These are phyloP conservation scores for Podospora didyma DNA, from an alignment of 495 filamentous ascomycete genomes.

Conservation along the genomic window DNA sequence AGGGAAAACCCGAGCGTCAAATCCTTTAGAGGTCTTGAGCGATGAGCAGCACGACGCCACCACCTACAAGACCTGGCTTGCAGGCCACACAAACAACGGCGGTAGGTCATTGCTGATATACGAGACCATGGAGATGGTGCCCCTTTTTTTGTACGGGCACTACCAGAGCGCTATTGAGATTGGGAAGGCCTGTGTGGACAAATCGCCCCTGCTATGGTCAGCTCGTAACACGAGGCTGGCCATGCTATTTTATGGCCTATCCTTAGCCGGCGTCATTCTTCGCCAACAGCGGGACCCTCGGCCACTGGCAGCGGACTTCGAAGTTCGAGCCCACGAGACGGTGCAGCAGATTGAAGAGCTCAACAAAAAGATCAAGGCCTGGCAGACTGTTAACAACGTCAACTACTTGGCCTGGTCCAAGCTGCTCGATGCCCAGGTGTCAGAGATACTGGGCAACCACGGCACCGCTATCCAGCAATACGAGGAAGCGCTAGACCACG, in stretches of 20 bases:
- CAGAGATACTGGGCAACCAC: conserved; percentile 61
- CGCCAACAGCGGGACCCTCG: conserved; percentile 51
- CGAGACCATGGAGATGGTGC: conserved; percentile 64
- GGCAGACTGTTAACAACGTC: conserved; percentile 62
- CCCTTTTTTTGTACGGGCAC: conserved; percentile 72
- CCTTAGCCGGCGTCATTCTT: conserved; percentile 61
- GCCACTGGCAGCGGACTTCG: conserved; percentile 46
- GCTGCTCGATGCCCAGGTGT: conserved; percentile 67
- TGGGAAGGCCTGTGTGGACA: conserved; percentile 57
- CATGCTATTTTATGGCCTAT: conserved; percentile 64
- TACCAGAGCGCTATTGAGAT: conserved; percentile 64
- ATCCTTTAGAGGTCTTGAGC: conserved; percentile 58
- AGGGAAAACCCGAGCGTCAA: conserved; percentile 67
- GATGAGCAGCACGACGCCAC: conserved; percentile 65
- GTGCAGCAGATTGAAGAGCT: conserved; percentile 53
- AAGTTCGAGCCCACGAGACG: conserved; percentile 51
- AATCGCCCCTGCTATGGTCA: conserved; percentile 64
- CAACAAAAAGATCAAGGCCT: conserved; percentile 60
- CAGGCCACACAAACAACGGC: conserved; percentile 31
- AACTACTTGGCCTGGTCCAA: conserved; percentile 79
- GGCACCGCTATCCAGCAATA: conserved; percentile 60
- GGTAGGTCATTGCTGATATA: conserved; percentile 66
- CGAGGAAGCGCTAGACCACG: conserved; percentile 76
- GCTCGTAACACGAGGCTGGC: conserved; percentile 61
- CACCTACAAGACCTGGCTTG: conserved; percentile 61